Percentiles rank a stretch among this genome's conserved stretches.
Evolutionary conservation across 257 asterid genomes (phyloP).

Genomic region (Nicotiana obtusifolia): DNA sequence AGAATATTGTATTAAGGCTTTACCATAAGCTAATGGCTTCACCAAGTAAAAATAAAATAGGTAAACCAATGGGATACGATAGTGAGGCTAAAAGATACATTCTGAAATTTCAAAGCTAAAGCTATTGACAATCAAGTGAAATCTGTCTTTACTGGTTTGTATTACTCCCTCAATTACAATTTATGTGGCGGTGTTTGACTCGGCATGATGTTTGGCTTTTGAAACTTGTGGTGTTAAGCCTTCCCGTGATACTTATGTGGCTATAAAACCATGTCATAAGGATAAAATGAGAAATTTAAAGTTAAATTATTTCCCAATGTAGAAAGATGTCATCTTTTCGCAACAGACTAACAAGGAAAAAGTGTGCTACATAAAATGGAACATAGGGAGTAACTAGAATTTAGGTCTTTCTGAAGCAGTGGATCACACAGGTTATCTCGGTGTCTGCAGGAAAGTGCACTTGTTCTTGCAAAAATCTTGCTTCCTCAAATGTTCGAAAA

Average conservation of each 20-base stretch:
- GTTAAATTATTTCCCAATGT: not conserved
- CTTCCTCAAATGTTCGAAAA: slow-evolving; percentile 78
- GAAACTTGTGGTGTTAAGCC: not conserved
- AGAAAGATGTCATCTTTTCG: not conserved
- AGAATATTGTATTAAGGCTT: not conserved
- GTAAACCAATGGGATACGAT: not conserved
- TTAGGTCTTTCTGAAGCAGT: not conserved
- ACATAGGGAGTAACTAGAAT: not conserved
- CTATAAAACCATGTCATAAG: not conserved
- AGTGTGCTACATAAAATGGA: not conserved
- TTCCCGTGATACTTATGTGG: not conserved
- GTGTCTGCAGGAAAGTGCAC: slow-evolving; percentile 71
- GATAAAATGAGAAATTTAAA: not conserved
- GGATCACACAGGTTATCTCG: not conserved
- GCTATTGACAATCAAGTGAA: not conserved
- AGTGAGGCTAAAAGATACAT: not conserved
- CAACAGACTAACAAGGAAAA: not conserved
- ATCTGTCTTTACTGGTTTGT: not conserved
- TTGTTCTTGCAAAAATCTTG: slow-evolving; percentile 66
- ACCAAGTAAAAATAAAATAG: not conserved
- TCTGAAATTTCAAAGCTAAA: not conserved
- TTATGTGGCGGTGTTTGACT: not conserved
- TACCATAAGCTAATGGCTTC: not conserved
- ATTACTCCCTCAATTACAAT: not conserved
- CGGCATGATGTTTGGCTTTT: not conserved